Base-by-base conservation (phyloP, 345 rosid genomes). In the Lepidium africanum region DNA sequence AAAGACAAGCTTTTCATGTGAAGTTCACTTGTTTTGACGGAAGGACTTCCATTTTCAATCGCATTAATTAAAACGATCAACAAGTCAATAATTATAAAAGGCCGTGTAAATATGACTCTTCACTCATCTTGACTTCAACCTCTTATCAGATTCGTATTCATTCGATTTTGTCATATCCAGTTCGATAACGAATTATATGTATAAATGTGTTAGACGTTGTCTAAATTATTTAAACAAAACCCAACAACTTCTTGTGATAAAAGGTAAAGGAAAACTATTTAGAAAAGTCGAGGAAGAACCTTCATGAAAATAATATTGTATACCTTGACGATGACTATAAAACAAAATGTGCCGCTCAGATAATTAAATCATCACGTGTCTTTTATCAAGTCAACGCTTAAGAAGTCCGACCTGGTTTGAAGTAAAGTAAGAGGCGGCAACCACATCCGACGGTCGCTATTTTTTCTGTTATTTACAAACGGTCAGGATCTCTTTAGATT, bases 331-430 rank as follows among this genome's bases (percentile, higher is more conserved):
- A 51, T 2, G 14, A 50, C 12, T 3, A 51, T 7, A 60, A 25
- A 50, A 38, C 55, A 61, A 62, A 71, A 53, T 16, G 56, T 38
- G 52, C 59, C 65, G 71, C 17, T 47, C 30, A 49, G 76, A 64
- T 45, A 27, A 32, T 6, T 40, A 37, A 39, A 47, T 64, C 50
- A 72, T 72, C 51, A 72, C 65, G 70, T 64, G n/a, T 47, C 16
- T 54, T 47, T 63, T n/a, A 55, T 8, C 5, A 53, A 63, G 60
- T 73, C 77, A 73, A 65, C 71, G 47, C 21, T 58, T 3, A 40
- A 57, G 2, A 4, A 61, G 23, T 62, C 25, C 14, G 51, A 64
- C 52, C 35, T 37, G 59, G 27, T 25, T 25, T 39, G 25, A 63
- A 25, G 42, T 39, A 54, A 57, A 43, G 15, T 33, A 53, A 63